Base-by-base conservation (phyloP, 306 rosid species). In the Boehmeria nivea region DNA sequence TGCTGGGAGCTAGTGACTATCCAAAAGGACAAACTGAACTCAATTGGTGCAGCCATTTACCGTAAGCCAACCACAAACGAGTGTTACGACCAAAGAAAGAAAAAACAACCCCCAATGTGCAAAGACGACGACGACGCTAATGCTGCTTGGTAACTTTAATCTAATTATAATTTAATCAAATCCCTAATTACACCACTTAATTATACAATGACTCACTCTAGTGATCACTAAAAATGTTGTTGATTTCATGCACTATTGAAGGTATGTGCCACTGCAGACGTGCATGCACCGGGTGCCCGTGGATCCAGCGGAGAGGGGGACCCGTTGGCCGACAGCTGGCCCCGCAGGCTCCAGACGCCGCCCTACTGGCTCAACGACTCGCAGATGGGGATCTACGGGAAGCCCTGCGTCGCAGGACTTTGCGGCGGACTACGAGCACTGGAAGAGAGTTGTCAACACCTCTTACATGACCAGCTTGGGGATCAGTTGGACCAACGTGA, bases 1-100 rank as follows among this genome's bases (percentile, higher is more conserved):
- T 87, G 99, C 70, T 87, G 96, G 96, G 99, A 85, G 70, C 94
- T 93, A 24, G 86, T 93, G 63, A 78, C 86, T 39, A 79, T 85
- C 76, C 71, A 74, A 71, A 84, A 81, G 70, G 89, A 87, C 66
- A 67, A 42, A 69, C 48, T 87, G 44, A 87, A 85, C 57, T 31
- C 47, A 0, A 42, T 79, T 52, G 87, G 95, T 3, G 99, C 81
- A 1, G 95, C 96, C 72, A 54, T 93, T 61, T 93, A 69, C 60
- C 85, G 88, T 49, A 93, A 87, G 69, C 94, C 99, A 43, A 71
- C 67, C 57, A 8, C 87, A 51, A 87, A 93, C 9, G 69, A 83
- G 18, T 93, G 99, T 72, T 90, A 90, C 21, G 77, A 81, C 3
- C 76, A 70, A 65, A 80, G 97, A 59, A 69, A 79, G 68, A 47